Evolutionary conservation across 495 filamentous ascomycete genomes (phyloP).

Genomic region (Penicillium manginii): DNA sequence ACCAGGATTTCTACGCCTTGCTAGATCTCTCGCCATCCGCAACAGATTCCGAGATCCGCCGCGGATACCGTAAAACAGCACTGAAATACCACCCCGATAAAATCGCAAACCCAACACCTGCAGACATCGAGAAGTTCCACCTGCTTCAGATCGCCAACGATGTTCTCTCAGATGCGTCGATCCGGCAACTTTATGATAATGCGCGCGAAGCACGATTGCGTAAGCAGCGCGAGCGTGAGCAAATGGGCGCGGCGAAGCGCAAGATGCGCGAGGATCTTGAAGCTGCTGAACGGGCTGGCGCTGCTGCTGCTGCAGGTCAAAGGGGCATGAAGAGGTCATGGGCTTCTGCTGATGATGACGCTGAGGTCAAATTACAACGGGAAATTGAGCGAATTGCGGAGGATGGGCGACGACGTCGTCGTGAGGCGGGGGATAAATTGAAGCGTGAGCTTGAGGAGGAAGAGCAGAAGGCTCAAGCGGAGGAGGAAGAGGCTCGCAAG

Average conservation of each 20-base stretch:
- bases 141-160: slow-evolving; percentile 73
- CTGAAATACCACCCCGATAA: slow-evolving; percentile 92
- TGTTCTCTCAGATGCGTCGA: slow-evolving; percentile 64
- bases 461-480: slow-evolving; percentile 42
- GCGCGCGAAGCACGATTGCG: slow-evolving; percentile 64
- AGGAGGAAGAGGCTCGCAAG: slow-evolving; percentile 40
- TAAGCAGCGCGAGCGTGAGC: slow-evolving; percentile 64
- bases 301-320: slow-evolving; percentile 33
- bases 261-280: slow-evolving; percentile 80
- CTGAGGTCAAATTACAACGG: slow-evolving; percentile 59
- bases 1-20: slow-evolving; percentile 83
- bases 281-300: slow-evolving; percentile 56
- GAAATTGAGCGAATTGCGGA: slow-evolving; percentile 67
- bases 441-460: slow-evolving; percentile 55
- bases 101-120: slow-evolving; percentile 58
- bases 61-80: slow-evolving; percentile 85
- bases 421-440: slow-evolving; percentile 53
- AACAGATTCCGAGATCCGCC: slow-evolving; percentile 73
- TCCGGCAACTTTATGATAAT: slow-evolving; percentile 70
- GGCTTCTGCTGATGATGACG: slow-evolving; percentile 51
- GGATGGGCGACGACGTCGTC: slow-evolving; percentile 58
- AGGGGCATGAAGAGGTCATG: slow-evolving; percentile 52
- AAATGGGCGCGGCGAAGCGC: slow-evolving; percentile 67
- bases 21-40: slow-evolving; percentile 69
- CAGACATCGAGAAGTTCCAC: slow-evolving; percentile 72